phyloP scores from a whole-genome alignment of 805 yeast species.

The Lipomyces japonicus region DNA sequence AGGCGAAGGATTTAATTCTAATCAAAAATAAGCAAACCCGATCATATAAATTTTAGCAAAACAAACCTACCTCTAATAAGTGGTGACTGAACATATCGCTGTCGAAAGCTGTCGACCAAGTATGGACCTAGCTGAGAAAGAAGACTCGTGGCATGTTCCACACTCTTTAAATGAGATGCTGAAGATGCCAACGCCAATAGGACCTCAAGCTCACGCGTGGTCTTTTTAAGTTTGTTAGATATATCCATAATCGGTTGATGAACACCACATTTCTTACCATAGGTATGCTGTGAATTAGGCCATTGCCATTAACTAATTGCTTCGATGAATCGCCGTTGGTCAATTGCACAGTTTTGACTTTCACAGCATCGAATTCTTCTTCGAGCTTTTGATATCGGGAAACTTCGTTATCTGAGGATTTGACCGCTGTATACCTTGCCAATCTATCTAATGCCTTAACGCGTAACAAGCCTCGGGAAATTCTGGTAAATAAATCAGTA shows the following conservation, averaged over 20 bases:
- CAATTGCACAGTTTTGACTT: constrained; percentile 28
- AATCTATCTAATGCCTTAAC: constrained; percentile 41
- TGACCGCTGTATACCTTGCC: constrained; percentile 37
- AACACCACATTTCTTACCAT: constrained; percentile 13
- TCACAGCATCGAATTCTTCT: constrained; percentile 31
- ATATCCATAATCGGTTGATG: background rate
- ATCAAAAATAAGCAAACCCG: constrained; percentile 13
- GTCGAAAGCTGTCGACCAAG: constrained; percentile 46
- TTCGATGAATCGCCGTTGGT: constrained; percentile 2
- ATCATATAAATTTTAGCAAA: background rate
- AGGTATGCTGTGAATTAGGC: constrained; percentile 21
- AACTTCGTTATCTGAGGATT: constrained; percentile 23
- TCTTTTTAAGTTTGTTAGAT: constrained; percentile 10
- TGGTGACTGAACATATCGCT: constrained; percentile 39
- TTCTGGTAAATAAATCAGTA: constrained; percentile 33
- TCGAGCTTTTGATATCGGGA: constrained; percentile 28
- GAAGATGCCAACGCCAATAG: constrained; percentile 54
- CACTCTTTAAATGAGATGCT: constrained; percentile 39
- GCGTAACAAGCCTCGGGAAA: constrained; percentile 40
- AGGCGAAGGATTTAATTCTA: constrained; percentile 40
- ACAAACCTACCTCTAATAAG: constrained; percentile 23
- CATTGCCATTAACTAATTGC: constrained; percentile 17
- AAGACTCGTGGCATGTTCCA: constrained; percentile 44
- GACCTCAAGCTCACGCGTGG: constrained; percentile 46
- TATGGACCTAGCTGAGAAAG: constrained; percentile 47